Evolutionary conservation across 495 filamentous ascomycete species (phyloP).

Genomic region (Talaromyces thailandensis): DNA sequence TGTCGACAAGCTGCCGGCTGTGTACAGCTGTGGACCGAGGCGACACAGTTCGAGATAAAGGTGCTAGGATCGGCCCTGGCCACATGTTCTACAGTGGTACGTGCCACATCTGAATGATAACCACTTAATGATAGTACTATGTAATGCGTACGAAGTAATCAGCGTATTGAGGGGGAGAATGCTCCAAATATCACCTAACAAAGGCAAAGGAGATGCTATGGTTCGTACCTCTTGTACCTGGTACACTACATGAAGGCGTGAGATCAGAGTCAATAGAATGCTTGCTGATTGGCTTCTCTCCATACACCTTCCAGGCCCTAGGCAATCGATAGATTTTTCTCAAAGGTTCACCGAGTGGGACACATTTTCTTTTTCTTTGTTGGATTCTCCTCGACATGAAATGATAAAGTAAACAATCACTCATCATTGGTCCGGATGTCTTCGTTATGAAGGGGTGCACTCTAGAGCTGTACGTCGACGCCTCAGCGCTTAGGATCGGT

Average conservation of each 20-base stretch:
- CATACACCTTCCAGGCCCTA: neutral
- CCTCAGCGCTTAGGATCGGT: constrained; percentile 1
- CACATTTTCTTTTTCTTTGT: neutral
- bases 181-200: too few species aligned
- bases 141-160: too few species aligned
- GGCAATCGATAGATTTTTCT: neutral
- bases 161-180: too few species aligned
- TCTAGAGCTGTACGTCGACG: neutral
- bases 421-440: neutral
- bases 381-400: neutral
- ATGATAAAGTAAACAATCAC: neutral
- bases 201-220: too few species aligned
- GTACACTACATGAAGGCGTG: neutral
- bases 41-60: too few species aligned
- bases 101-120: too few species aligned
- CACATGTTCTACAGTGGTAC: too few species aligned
- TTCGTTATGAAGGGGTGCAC: neutral
- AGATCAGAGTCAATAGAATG: neutral
- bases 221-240: neutral
- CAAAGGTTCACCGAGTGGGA: neutral
- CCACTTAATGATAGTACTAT: too few species aligned
- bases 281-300: neutral
- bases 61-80: too few species aligned
- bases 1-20: too few species aligned
- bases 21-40: too few species aligned